Base-by-base conservation (phyloP, 306 rosid genomes). In the Prunus mongolica region DNA sequence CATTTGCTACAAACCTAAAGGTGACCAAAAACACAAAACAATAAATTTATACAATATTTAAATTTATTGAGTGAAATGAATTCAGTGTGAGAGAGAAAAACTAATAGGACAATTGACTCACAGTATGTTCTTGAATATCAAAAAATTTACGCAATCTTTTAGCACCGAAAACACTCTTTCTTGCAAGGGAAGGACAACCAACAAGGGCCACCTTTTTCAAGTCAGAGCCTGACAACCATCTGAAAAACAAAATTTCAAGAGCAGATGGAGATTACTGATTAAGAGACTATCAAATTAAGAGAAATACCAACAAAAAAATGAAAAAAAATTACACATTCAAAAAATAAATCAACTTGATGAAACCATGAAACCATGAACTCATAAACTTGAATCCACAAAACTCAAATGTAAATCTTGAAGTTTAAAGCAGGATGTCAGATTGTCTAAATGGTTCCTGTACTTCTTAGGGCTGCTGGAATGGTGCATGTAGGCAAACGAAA, bases 161-260 rank as follows among this genome's bases (percentile, higher is more conserved):
- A 3, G 91, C 91, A 19, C 92, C 80, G 45, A 89, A 82, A 75
- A 89, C 83, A 44, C 30, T 47, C 66, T 69, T 70, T 62, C 22
- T 81, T 60, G 24, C 55, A 13, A 28, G 61, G 12, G 89, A 80
- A 71, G 97, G 95, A 78, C 98, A 94, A 14, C 97, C 96, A 64
- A 94, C 83, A 67, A 51, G 46, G 13, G 85, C 91, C 75, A 94
- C 86, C 73, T 80, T 79, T 86, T 89, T 89, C 87, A 94, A 65
- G 67, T 93, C 86, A 70, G 90, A 77, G 75, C 89, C 97, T 62
- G 97, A 92, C 68, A 94, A 74, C 93, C 96, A 90, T 80, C 98
- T 94, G 85, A 25, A 73, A 78, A 76, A 73, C 57, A 76, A 78
- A 75, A 76, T 69, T 75, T 72, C 75, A 77, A 79, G 70, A 61